Percentiles rank a stretch among this genome's conserved stretches.
Evolutionary conservation across 2,329 filamentous ascomycete genomes (phyloP).

Genomic region (Cadophora sp.): DNA sequence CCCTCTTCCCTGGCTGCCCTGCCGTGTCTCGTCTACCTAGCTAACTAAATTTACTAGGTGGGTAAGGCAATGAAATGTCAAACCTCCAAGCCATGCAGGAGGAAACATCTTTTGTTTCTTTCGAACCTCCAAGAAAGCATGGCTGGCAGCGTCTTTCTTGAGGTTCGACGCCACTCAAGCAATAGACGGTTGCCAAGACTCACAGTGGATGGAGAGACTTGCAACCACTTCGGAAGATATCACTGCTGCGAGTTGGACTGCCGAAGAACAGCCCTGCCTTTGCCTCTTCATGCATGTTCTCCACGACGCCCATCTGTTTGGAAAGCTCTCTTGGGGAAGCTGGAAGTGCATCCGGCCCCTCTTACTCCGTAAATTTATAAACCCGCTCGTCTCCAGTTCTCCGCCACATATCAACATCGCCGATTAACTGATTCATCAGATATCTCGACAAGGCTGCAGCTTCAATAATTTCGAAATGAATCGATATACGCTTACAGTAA

Average conservation of each 20-base stretch:
- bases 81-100: neutral
- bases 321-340: conserved; percentile 1
- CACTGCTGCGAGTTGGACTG: neutral
- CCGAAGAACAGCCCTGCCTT: neutral
- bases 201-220: too few relatives aligned
- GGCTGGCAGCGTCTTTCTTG: neutral
- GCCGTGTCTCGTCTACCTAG: neutral
- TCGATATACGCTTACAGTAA: neutral
- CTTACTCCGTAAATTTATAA: too few relatives aligned
- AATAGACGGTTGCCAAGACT: neutral
- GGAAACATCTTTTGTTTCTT: neutral
- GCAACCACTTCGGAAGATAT: neutral
- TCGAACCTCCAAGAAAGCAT: neutral
- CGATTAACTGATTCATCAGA: conserved; percentile 1
- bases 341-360: conserved; percentile 8
- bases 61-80: neutral
- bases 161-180: neutral
- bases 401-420: neutral
- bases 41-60: neutral
- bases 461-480: conserved; percentile 1
- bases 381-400: neutral
- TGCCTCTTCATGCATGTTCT: neutral
- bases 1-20: neutral
- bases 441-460: conserved; percentile 6
- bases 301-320: neutral